A percentile compares a stretch with the other conserved stretches of the same genome.
Conservation (phyloP, 2,329 filamentous ascomycete genomes). For the Exophiala lecanii-corni region DNA sequence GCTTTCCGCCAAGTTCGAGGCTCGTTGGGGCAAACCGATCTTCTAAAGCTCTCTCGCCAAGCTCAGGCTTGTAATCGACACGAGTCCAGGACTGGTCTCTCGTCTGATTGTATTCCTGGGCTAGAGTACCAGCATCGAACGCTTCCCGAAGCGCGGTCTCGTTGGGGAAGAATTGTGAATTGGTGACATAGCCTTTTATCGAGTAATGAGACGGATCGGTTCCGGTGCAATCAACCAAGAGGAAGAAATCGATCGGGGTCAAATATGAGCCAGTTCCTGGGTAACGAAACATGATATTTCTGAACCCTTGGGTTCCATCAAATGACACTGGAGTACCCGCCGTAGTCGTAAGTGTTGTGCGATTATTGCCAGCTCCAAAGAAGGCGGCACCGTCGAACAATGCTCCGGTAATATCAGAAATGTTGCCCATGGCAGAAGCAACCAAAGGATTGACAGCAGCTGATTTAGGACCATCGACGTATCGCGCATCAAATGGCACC, state of each 20-base stretch:
- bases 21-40: slow-evolving; percentile 11
- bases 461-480: slow-evolving; percentile 5
- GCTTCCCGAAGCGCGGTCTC: slow-evolving; percentile 34
- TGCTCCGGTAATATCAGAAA: slow-evolving; percentile 43
- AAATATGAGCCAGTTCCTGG: slow-evolving; percentile 39
- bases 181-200: slow-evolving; percentile 42
- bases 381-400: slow-evolving; percentile 33
- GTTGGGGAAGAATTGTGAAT: slow-evolving; percentile 36
- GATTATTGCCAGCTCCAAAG: slow-evolving; percentile 25
- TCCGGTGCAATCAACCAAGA: slow-evolving; percentile 42
- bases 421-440: slow-evolving; percentile 39
- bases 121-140: slow-evolving; percentile 37
- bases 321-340: slow-evolving; percentile 36
- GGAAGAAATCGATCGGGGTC: slow-evolving; percentile 44
- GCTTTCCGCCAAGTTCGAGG: slow-evolving; percentile 16
- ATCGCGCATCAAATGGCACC: slow-evolving; percentile 12
- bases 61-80: slow-evolving; percentile 18
- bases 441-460: slow-evolving; percentile 36
- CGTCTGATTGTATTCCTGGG: slow-evolving; percentile 33
- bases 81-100: slow-evolving; percentile 9
- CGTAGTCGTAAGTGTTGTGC: slow-evolving; percentile 26
- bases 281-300: slow-evolving; percentile 41
- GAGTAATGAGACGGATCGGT: slow-evolving; percentile 41
- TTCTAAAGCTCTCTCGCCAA: slow-evolving; percentile 7
- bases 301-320: slow-evolving; percentile 39